Base-by-base conservation (phyloP, 2,329 filamentous ascomycete species). In the Alternaria gansuensis region DNA sequence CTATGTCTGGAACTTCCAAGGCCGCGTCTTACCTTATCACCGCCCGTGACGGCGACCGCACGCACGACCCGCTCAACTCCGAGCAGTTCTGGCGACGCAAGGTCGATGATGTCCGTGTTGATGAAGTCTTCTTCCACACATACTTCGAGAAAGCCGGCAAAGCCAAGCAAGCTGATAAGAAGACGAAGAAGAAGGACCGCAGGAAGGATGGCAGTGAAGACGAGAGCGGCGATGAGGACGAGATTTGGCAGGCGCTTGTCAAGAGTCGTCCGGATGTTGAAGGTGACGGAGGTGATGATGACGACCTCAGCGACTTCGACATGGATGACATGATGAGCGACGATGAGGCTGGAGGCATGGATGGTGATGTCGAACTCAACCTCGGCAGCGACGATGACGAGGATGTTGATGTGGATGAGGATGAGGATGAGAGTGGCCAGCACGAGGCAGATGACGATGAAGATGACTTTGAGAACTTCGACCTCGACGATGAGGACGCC, bases 81-180 rank as follows among this genome's bases (percentile, higher is more conserved):
- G 90, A 96, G 63, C 83, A 87, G 3, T 99, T 99, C 83, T 97
- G 93, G 92, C 89, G 89, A 71, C 92, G 92, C 85, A 93, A 92
- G 80, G 84, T 86, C n/a, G 89, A 92, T 64, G 89, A 98, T 53
- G 90, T 99, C 43, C 88, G 90, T 3, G 92, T 88, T 0, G 93
- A 99, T 66, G 95, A 99, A 75, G 91, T 93, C 37, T 99, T 99
- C 86, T 99, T 99, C 86, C 95, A 99, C 78, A 89, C 92, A 66
- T 99, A 99, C 85, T 99, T 99, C 80, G 89, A 87, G 56, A 85
- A 89, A 74, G 80, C 82, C 10, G 85, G 82, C 48, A 84, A 83
- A 64, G 79, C 82, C 67, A 83, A 84, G 71, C 76, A 76, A 61
- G 84, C 82, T 69, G 83, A 84, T 68, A 85, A 85, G 79, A 84